Percentiles rank a stretch among this genome's conserved stretches.
These are phyloP conservation scores for Ceriops tagal DNA, from an alignment of 345 rosid genomes.

Conservation along the genomic window DNA sequence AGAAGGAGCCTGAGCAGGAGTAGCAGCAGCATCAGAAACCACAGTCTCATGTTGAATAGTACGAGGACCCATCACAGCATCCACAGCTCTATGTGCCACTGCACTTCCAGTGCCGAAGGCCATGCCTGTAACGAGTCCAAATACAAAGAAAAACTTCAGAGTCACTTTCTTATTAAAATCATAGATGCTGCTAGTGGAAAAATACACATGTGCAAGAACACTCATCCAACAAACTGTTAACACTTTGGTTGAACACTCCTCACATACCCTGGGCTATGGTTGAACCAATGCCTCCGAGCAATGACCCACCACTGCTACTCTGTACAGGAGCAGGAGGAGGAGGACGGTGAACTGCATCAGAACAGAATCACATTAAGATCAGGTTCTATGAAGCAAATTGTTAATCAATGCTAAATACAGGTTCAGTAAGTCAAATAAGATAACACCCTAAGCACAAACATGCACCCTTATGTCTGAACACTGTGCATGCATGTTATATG, in stretches of 20 bases:
- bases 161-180: too few relatives aligned
- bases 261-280: constrained; percentile 95
- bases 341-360: constrained; percentile 55
- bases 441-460: too few relatives aligned
- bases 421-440: too few relatives aligned
- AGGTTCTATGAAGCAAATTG: too few relatives aligned
- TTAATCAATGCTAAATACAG: too few relatives aligned
- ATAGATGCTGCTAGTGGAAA: background rate
- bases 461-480: too few relatives aligned
- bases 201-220: background rate
- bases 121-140: constrained; percentile 47
- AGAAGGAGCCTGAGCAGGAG: constrained; percentile 44
- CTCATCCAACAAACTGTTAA: background rate
- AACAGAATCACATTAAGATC: constrained; percentile 6
- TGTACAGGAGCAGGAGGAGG: constrained; percentile 87
- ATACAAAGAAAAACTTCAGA: background rate
- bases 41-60: constrained; percentile 80
- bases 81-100: constrained; percentile 92
- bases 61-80: constrained; percentile 92
- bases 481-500: too few relatives aligned
- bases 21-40: constrained; percentile 45
- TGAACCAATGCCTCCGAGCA: constrained; percentile 89
- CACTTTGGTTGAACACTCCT: background rate
- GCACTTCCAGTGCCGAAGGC: constrained; percentile 98
- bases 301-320: constrained; percentile 55